Percentiles rank a stretch among this genome's conserved stretches.
Conservation (phyloP, 371 early-diverging fungal species). For the Lichtheimia hyalospora region DNA sequence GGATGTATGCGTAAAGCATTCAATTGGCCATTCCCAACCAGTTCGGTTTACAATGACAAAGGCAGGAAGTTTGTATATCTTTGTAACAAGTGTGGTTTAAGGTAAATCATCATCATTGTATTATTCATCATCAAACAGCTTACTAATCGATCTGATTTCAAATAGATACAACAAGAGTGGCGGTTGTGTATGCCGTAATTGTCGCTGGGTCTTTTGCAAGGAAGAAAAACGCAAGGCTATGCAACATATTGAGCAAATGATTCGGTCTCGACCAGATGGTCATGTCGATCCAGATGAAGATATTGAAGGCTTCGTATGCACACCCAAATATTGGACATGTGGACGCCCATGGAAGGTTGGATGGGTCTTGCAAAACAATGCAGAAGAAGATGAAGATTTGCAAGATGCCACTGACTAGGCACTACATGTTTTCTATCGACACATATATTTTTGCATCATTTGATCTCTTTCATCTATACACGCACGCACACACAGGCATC, state of each 20-base stretch:
- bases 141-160: not conserved
- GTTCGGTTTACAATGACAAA: constrained; percentile 33
- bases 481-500: not conserved
- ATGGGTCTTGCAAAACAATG: constrained; percentile 39
- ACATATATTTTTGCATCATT: not conserved
- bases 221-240: constrained; percentile 51
- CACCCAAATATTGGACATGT: constrained; percentile 49
- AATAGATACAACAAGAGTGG: constrained; percentile 46
- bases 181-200: constrained; percentile 44
- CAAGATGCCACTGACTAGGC: constrained; percentile 2
- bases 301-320: constrained; percentile 46
- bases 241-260: constrained; percentile 44
- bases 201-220: constrained; percentile 53
- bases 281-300: constrained; percentile 40
- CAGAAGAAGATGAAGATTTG: constrained; percentile 18
- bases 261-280: constrained; percentile 36
- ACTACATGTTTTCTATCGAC: not conserved
- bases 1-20: constrained; percentile 55
- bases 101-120: constrained; percentile 16
- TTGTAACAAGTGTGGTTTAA: constrained; percentile 51
- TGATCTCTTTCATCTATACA: not conserved
- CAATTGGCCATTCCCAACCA: constrained; percentile 46
- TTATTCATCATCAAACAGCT: too few relatives aligned
- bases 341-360: constrained; percentile 48
- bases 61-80: constrained; percentile 49